These are phyloP conservation scores for Ceratocystis cacaofunesta DNA, from an alignment of 2,329 filamentous ascomycete genomes.

Conservation along the genomic window DNA sequence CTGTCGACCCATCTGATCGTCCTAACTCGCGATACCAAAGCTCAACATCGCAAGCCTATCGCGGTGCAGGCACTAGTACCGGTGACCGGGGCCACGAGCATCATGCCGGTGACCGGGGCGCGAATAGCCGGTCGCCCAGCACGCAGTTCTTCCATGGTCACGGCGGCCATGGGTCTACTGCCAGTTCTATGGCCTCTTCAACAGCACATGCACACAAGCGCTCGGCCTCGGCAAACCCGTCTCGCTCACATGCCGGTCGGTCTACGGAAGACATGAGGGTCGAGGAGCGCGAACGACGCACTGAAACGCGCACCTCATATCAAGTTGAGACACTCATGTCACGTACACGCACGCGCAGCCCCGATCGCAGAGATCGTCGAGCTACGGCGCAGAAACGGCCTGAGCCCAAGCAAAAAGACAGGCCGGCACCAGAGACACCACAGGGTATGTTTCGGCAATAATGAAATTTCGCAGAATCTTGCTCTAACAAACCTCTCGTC, in stretches of 20 bases:
- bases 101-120: slow-evolving; percentile 19
- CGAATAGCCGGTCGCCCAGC: slow-evolving; percentile 24
- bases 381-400: slow-evolving; percentile 26
- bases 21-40: slow-evolving; percentile 14
- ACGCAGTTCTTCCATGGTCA: slow-evolving; percentile 20
- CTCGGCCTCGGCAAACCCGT: slow-evolving; percentile 40
- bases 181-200: not conserved
- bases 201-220: slow-evolving; percentile 37
- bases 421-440: slow-evolving; percentile 33
- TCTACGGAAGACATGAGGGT: slow-evolving; percentile 31
- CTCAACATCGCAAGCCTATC: slow-evolving; percentile 19
- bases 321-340: slow-evolving; percentile 48
- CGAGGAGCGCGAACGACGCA: slow-evolving; percentile 36
- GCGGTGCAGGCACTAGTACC: slow-evolving; percentile 22
- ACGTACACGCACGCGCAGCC: slow-evolving; percentile 44
- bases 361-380: slow-evolving; percentile 32
- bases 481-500: not conserved
- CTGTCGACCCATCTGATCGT: slow-evolving; percentile 11
- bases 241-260: slow-evolving; percentile 25
- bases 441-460: slow-evolving; percentile 29
- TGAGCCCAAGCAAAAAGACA: slow-evolving; percentile 32
- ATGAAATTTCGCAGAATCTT: not conserved
- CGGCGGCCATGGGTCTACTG: not conserved
- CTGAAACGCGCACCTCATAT: slow-evolving; percentile 41
- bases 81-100: slow-evolving; percentile 21